Evolutionary conservation across 2,329 filamentous ascomycete genomes (phyloP).

Genomic region (Laburnicola sp.): DNA sequence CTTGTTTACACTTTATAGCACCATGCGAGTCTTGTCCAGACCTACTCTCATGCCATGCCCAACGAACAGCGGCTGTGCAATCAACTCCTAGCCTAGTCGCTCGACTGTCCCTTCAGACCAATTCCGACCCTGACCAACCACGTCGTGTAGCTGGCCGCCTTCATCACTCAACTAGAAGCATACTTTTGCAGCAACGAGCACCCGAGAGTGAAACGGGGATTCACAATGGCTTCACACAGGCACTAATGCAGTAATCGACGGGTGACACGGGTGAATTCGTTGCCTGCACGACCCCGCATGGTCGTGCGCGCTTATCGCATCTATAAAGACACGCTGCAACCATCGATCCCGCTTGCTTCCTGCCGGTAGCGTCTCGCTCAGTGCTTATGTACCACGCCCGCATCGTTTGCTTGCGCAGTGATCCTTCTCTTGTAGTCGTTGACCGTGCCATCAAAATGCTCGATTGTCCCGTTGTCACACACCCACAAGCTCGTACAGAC

Average conservation of each 20-base stretch:
- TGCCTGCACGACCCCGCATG: background rate
- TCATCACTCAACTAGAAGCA: no score
- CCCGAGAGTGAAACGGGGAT: background rate
- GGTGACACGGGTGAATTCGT: background rate
- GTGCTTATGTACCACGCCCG: constrained; percentile 73
- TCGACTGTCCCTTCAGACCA: no score
- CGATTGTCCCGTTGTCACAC: constrained; percentile 88
- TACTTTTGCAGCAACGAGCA: constrained; percentile 1
- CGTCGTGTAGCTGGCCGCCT: no score
- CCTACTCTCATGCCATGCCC: no score
- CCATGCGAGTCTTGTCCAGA: background rate
- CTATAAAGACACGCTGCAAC: background rate
- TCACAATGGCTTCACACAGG: background rate
- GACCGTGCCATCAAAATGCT: constrained; percentile 94
- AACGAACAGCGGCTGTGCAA: no score
- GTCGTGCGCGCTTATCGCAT: constrained; percentile 1
- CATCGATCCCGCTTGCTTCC: background rate
- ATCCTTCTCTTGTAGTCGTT: constrained; percentile 98
- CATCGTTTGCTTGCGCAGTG: constrained; percentile 80
- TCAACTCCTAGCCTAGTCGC: no score
- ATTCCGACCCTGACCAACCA: no score
- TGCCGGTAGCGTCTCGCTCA: constrained; percentile 26
- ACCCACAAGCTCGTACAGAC: constrained; percentile 97
- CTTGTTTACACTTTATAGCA: background rate
- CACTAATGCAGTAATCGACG: background rate